Evolutionary conservation across 1,284 basidiomycete species (phyloP).

Genomic region (Cerioporus squamosus): DNA sequence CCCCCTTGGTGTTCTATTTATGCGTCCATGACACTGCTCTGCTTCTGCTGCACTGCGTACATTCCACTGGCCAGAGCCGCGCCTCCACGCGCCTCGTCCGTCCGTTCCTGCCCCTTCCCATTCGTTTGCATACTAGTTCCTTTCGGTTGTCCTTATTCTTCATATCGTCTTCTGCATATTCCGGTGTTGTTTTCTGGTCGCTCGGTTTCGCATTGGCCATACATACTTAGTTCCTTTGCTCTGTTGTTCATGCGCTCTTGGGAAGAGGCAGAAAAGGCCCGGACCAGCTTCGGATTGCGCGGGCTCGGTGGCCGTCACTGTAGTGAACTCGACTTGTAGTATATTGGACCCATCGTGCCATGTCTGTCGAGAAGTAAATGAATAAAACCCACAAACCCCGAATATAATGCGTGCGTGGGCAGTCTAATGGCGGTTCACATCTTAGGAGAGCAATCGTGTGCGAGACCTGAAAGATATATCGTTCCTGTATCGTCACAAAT

Average conservation of each 20-base stretch:
- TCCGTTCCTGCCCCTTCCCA: conserved; percentile 6
- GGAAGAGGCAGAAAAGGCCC: neutral
- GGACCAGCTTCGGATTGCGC: neutral
- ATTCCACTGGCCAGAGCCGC: neutral
- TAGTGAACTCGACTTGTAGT: conserved; percentile 16
- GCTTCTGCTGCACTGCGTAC: neutral
- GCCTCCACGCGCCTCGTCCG: neutral
- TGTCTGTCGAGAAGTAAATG: conserved; percentile 6
- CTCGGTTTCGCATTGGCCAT: too few species aligned
- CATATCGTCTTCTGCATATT: neutral
- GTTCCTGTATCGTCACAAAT: neutral
- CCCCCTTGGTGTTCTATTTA: conserved; percentile 16
- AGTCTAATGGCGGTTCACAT: neutral
- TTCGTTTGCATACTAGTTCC: conserved; percentile 11
- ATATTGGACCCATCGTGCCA: conserved; percentile 8
- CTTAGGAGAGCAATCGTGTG: too few species aligned
- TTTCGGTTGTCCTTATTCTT: neutral
- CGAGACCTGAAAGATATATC: too few species aligned
- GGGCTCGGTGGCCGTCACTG: neutral
- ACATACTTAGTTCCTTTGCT: neutral
- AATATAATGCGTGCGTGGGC: neutral
- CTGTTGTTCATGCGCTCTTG: conserved; percentile 1
- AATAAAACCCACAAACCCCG: conserved; percentile 6
- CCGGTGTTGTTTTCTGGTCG: too few species aligned
- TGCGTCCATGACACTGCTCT: conserved; percentile 1